phyloP scores from a whole-genome alignment of 495 filamentous ascomycete genomes.

The Trichoderma reesei region DNA sequence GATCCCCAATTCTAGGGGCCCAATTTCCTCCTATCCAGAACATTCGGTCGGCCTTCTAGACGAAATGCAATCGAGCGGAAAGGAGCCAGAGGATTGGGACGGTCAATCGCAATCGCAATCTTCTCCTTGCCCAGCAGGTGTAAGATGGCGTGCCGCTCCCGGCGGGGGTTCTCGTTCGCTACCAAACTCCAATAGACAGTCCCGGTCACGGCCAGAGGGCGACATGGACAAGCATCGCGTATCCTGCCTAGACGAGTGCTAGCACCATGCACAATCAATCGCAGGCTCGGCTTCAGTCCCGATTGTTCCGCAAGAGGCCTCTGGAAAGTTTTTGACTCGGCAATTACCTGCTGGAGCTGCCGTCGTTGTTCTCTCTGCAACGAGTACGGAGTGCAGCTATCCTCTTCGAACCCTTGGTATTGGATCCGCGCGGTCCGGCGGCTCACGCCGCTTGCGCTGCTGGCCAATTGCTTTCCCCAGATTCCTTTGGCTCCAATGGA shows the following conservation, averaged over 20 bases:
- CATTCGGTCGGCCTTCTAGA: not conserved
- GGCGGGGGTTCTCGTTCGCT: too few species aligned
- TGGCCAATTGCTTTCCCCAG: not conserved
- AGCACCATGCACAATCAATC: not conserved
- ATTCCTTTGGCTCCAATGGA: not conserved
- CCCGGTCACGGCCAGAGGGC: not conserved
- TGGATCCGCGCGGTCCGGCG: slow-evolving; percentile 2
- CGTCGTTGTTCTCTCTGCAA: not conserved
- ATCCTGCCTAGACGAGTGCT: not conserved
- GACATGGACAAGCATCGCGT: not conserved
- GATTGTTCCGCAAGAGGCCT: not conserved
- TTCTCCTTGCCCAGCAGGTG: not conserved
- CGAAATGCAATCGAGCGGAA: not conserved
- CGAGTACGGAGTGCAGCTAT: not conserved
- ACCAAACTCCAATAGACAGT: too few species aligned
- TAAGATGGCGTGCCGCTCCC: not conserved
- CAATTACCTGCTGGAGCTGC: not conserved
- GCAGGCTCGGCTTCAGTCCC: not conserved
- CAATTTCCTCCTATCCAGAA: slow-evolving; percentile 6
- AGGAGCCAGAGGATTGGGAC: not conserved
- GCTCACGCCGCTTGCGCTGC: not conserved
- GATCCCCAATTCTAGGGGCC: not conserved
- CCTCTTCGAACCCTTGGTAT: not conserved
- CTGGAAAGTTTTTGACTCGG: not conserved
- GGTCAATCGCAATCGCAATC: not conserved